These are phyloP conservation scores for Puccinia polysora DNA, from an alignment of 1,284 basidiomycete genomes.

Conservation along the genomic window DNA sequence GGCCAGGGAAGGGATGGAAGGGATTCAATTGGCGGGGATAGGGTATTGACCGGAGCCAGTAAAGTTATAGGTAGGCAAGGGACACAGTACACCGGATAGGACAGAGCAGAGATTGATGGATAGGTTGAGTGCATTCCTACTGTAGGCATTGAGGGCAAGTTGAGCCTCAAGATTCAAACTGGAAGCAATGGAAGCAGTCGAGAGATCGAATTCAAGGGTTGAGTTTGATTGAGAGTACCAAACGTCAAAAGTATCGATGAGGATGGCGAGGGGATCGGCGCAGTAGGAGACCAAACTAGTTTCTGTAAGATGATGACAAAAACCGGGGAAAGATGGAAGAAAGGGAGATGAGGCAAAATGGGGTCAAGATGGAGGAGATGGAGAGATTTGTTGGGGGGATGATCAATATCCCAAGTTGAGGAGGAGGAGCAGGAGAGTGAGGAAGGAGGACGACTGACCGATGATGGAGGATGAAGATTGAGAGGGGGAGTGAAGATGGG, in stretches of 20 bases:
- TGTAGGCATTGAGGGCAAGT: slow-evolving; percentile 49
- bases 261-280: slow-evolving; percentile 49
- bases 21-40: slow-evolving; percentile 47
- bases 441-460: too few species aligned
- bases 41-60: slow-evolving; percentile 49
- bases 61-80: slow-evolving; percentile 52
- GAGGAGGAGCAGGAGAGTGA: too few species aligned
- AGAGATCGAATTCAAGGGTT: slow-evolving; percentile 51
- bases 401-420: too few species aligned
- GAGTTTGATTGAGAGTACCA: slow-evolving; percentile 49
- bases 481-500: too few species aligned
- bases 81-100: slow-evolving; percentile 49
- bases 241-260: slow-evolving; percentile 49
- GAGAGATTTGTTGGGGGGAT: too few species aligned
- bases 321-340: too few species aligned
- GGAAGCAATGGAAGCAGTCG: slow-evolving; percentile 48
- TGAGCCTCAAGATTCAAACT: slow-evolving; percentile 46
- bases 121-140: slow-evolving; percentile 50
- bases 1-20: slow-evolving; percentile 49
- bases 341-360: too few species aligned
- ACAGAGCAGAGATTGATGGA: slow-evolving; percentile 51
- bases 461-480: too few species aligned
- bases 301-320: slow-evolving; percentile 37
- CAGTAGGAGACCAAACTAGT: slow-evolving; percentile 52
- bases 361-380: too few species aligned